A percentile compares a stretch with the other conserved stretches of the same genome.
Evolutionary conservation across 768 basidiomycete genomes (phyloP).

Genomic region (Tulasnella sp.): DNA sequence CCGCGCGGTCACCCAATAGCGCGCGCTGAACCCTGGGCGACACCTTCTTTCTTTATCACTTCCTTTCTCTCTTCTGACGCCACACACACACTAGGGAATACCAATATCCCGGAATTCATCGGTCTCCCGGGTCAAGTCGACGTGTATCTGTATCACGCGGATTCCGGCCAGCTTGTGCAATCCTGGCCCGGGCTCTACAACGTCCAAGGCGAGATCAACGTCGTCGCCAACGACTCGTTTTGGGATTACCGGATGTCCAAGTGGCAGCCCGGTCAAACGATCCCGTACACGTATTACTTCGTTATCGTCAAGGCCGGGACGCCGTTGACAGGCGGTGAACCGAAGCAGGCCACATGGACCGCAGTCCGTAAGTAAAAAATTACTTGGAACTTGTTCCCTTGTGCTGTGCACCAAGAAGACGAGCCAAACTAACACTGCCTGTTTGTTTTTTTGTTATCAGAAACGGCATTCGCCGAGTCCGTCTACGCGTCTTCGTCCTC

Average conservation of each 20-base stretch:
- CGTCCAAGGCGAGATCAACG: slow-evolving; percentile 49
- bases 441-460: slow-evolving; percentile 37
- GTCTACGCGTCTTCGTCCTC: slow-evolving; percentile 48
- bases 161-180: slow-evolving; percentile 52
- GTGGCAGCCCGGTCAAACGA: slow-evolving; percentile 46
- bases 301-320: slow-evolving; percentile 59
- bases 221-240: slow-evolving; percentile 71
- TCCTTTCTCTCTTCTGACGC: slow-evolving; percentile 25
- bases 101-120: slow-evolving; percentile 55
- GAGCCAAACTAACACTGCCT: slow-evolving; percentile 2
- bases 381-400: neutral
- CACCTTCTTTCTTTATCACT: slow-evolving; percentile 18
- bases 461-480: slow-evolving; percentile 71
- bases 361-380: slow-evolving; percentile 77
- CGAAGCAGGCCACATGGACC: slow-evolving; percentile 66
- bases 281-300: slow-evolving; percentile 71
- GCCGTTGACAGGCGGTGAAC: slow-evolving; percentile 52
- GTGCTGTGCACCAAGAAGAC: neutral
- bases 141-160: slow-evolving; percentile 72
- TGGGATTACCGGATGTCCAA: slow-evolving; percentile 53
- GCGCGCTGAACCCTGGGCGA: slow-evolving; percentile 25
- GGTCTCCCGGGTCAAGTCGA: slow-evolving; percentile 61
- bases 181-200: slow-evolving; percentile 47
- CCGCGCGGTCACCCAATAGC: slow-evolving; percentile 27
- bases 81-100: slow-evolving; percentile 58